A percentile compares a stretch with the other conserved stretches of the same genome.
phyloP scores from a whole-genome alignment of 345 rosid species.

The Syzygium aromaticum region DNA sequence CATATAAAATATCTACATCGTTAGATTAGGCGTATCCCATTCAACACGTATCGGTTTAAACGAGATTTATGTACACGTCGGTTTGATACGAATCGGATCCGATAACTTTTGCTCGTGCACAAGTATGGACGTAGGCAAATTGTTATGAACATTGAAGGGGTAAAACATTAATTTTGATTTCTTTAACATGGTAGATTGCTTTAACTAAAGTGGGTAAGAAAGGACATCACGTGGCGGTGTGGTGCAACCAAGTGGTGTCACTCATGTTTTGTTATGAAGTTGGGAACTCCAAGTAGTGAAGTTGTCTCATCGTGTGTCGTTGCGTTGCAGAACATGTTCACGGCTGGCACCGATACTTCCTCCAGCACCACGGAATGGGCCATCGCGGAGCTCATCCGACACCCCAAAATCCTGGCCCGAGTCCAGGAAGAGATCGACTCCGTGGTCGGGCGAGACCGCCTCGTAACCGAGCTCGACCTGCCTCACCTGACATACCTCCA shows the following conservation, averaged over 20 bases:
- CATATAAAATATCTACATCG: background rate
- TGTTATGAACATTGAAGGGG: background rate
- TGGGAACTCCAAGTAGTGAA: too few relatives aligned
- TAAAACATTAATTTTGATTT: too few relatives aligned
- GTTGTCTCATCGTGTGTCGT: background rate
- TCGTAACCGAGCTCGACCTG: constrained; percentile 42
- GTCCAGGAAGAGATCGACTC: constrained; percentile 55
- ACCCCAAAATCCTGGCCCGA: constrained; percentile 39
- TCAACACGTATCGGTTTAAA: background rate
- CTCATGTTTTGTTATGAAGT: too few relatives aligned
- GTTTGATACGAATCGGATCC: background rate
- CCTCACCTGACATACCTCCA: constrained; percentile 53
- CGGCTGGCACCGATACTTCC: constrained; percentile 94
- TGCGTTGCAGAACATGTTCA: constrained; percentile 48
- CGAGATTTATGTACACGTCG: too few relatives aligned
- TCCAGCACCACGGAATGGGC: constrained; percentile 93
- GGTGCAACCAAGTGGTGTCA: too few relatives aligned
- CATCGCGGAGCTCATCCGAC: constrained; percentile 72
- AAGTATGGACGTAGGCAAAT: background rate
- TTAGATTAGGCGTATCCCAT: background rate
- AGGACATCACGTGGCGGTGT: too few relatives aligned
- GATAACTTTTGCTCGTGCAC: background rate
- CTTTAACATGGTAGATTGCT: too few relatives aligned
- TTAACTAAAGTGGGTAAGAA: too few relatives aligned
- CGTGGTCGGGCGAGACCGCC: constrained; percentile 45